phyloP scores from a whole-genome alignment of 2,329 filamentous ascomycete genomes.

The Talaromyces sp. region DNA sequence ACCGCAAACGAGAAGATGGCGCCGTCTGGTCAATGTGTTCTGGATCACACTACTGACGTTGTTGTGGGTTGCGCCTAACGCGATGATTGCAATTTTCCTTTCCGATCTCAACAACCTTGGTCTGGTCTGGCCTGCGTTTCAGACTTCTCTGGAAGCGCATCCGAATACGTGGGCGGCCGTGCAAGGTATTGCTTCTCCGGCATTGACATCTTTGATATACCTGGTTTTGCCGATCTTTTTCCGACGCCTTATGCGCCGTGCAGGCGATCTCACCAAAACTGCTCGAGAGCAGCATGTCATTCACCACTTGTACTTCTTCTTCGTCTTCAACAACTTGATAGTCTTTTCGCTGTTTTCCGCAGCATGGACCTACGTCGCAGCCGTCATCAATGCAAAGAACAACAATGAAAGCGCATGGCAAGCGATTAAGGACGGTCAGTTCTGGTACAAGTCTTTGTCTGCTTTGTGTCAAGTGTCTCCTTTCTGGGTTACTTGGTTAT shows the following conservation, averaged over 20 bases:
- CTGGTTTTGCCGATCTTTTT: constrained; percentile 87
- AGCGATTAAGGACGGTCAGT: constrained; percentile 62
- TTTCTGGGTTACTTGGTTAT: constrained; percentile 91
- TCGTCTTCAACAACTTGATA: constrained; percentile 94
- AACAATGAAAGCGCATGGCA: constrained; percentile 62
- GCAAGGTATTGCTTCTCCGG: constrained; percentile 87
- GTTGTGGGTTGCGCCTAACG: constrained; percentile 87
- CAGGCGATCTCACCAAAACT: constrained; percentile 88
- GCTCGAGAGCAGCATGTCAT: constrained; percentile 88
- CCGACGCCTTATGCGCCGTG: constrained; percentile 74
- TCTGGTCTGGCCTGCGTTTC: constrained; percentile 73
- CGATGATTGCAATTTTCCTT: constrained; percentile 89
- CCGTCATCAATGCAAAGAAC: constrained; percentile 59
- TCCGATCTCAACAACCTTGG: constrained; percentile 80
- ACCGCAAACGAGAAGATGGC: constrained; percentile 65
- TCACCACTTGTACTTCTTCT: constrained; percentile 88
- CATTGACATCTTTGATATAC: constrained; percentile 82
- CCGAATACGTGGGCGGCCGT: constrained; percentile 75
- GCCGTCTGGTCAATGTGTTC: constrained; percentile 72
- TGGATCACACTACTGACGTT: constrained; percentile 80
- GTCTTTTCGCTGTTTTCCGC: constrained; percentile 91
- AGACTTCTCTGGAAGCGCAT: constrained; percentile 59
- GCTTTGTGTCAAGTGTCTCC: constrained; percentile 77
- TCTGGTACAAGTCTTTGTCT: constrained; percentile 64
- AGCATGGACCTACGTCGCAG: constrained; percentile 68